These are phyloP conservation scores for Candida saitoana DNA, from an alignment of 805 yeast genomes.

Conservation along the genomic window DNA sequence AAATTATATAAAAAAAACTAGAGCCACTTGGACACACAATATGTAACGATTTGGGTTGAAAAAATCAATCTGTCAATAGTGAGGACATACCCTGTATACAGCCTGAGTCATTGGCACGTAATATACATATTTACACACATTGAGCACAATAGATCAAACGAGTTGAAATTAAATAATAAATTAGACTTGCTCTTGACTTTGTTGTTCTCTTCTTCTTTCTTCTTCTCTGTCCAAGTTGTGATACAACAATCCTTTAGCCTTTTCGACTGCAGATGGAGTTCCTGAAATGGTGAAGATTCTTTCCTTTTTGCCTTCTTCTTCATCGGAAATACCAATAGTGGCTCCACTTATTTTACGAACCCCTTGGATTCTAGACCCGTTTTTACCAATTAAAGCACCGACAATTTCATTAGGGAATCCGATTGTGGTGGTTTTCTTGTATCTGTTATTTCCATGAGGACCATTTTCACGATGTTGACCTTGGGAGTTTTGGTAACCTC, in stretches of 20 bases:
- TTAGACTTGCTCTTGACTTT: conserved; percentile 2
- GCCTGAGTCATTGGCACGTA: background rate
- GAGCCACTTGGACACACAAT: background rate
- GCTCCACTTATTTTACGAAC: conserved; percentile 78
- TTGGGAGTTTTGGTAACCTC: conserved; percentile 20
- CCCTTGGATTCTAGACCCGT: conserved; percentile 82
- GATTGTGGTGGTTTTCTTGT: conserved; percentile 30
- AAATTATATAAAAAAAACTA: too few species aligned
- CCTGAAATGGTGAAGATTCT: conserved; percentile 74
- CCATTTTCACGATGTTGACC: conserved; percentile 5
- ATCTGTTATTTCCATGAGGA: background rate
- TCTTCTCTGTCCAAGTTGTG: conserved; percentile 58
- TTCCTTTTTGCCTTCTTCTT: conserved; percentile 58
- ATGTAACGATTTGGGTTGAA: too few species aligned
- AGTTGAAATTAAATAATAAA: background rate
- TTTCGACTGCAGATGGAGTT: conserved; percentile 48
- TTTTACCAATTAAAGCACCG: conserved; percentile 85
- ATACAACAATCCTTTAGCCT: conserved; percentile 54
- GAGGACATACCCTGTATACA: too few species aligned
- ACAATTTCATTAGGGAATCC: conserved; percentile 77
- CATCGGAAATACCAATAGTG: conserved; percentile 69
- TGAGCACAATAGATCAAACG: background rate
- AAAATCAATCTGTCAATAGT: too few species aligned
- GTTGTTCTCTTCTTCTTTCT: conserved; percentile 34
- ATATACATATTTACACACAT: background rate